Base-by-base conservation (phyloP, 176 grass and related monocot genomes). In the Avena insularis region DNA sequence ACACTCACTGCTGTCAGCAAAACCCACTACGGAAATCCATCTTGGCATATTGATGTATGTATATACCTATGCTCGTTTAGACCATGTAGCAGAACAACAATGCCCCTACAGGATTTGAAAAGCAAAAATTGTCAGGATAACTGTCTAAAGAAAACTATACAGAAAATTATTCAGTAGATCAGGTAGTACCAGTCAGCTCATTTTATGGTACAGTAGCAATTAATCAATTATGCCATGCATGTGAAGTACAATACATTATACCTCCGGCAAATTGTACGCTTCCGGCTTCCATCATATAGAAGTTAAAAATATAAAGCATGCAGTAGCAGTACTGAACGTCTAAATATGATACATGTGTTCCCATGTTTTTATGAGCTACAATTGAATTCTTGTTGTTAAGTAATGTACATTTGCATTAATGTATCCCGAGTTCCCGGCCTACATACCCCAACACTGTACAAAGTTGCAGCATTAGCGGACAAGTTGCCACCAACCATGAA, bases 41-140 rank as follows among this genome's bases (percentile, higher is more conserved):
- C 63, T 20, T 63, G 15, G 54, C 9, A 57, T 57, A 75, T 84
- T 27, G 5, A 75, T 68, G 79, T 49, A 59, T 19, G 27, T 33
- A 76, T 43, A 51, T 98, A 98, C 95, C 96, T 95, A 82, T 98
- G 96, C 86, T 98, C 96, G 48, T 98, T 98, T 70, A 98, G 78
- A 79, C 93, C 96, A 86, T 98, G 96, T 87, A 95, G 81, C 13
- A 98, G 83, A 81, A 98, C 82, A 78, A 98, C 79, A 8, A 95
- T 7, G 15, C 93, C 93, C 92, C 96, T 98, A 70, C 62, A 92
- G 64, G 10, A 90, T 38, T 79, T 66, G 40, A 56, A 68, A 71
- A 86, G 58, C 50, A 82, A 79, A 78, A 80, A 16, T 29, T 35
- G 40, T 70, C 12, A 84, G 21, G 15, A 86, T 80, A 77, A 79